Base-by-base conservation (phyloP, 345 rosid species). In the Camelina hispida region DNA sequence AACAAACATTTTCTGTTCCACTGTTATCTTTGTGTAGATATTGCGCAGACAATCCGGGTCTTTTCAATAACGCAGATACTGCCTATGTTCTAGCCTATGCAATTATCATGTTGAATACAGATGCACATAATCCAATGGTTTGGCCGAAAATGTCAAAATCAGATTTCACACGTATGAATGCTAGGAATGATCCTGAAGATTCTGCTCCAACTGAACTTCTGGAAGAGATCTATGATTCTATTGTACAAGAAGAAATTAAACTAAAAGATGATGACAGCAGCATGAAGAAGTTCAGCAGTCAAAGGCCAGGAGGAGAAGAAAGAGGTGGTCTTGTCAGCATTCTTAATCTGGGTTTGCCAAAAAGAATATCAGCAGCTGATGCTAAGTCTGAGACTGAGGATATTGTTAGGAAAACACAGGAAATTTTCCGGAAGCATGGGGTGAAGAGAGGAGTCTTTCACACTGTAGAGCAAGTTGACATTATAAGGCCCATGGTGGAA, bases 41-140 rank as follows among this genome's bases (percentile, higher is more conserved):
- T 83, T 92, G 97, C 79, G 96, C 98, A 71, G 90, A 92, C 80
- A 92, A 92, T 78, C 97, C 97, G 14, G 97, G 86, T 73, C 96
- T 95, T 61, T 90, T 92, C 83, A 88, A 88, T 83, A 95, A 95
- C 81, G 97, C 99, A 66, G 99, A 95, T 71, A 95, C 99, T 66
- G 99, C 99, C 46, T 95, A 95, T 84, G 94, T 95, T 83, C 99
- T 95, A 80, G 99, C 99, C 69, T 95, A 95, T 83, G 96, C 98
- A 61, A 97, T 95, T 82, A 95, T 95, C 80, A 87, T 95, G 98
- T 74, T 95, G 82, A 95, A 95, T 72, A 89, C 98, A 66, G 99
- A 95, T 82, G 98, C 97, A 4, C 99, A 95, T 81, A 92, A 92
- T 67, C 96, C 96, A 47, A 84, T 89, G 91, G 96, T 90, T 73